Evolutionary conservation across 106 monocot species (phyloP), one percentile per base, ranked within the genome.

Genomic region (Xerophyta viscosa): DNA sequence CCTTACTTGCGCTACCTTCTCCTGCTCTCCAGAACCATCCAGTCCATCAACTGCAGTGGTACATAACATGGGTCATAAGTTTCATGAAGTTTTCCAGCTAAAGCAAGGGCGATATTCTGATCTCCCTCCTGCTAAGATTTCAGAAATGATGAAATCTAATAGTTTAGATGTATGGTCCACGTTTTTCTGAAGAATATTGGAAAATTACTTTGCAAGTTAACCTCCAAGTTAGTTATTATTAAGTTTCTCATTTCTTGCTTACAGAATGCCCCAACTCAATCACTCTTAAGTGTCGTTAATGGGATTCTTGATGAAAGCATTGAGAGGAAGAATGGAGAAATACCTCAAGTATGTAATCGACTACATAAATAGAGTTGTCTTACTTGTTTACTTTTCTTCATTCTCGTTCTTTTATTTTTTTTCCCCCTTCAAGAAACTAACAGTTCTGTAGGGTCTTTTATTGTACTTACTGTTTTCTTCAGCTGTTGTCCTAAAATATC

Each of bases 291-390:
- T 56, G 65, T 82, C 39, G 66, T 83, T 25, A 77, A 82, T 71
- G 77, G 79, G 33, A 83, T 90, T 71, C 73, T 98, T 22, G 90
- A 86, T 52, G 90, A 90, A 66, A 83, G 79, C 56, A 75, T 72
- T 48, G 86, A 90, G 64, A 86, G 76, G 56, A 90, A 80, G 58
- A 98, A 83, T 75, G 89, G 82, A 52, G 90, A 86, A 65, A 76
- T 90, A 61, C 86, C 85, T 72, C 79, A 77, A 86, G 98, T 98
- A 90, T 74, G 82, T 52, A 11, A n/a, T n/a, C n/a, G n/a, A n/a
- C n/a, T n/a, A n/a, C n/a, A n/a, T n/a, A n/a, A n/a, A n/a, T n/a
- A n/a, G n/a, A n/a, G n/a, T n/a, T n/a, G n/a, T n/a, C n/a, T n/a
- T n/a, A n/a, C n/a, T n/a, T n/a, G n/a, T n/a, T n/a, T n/a, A n/a